Evolutionary conservation across 352 stramenopile species (phyloP).

Genomic region (Phytopythium montanum): DNA sequence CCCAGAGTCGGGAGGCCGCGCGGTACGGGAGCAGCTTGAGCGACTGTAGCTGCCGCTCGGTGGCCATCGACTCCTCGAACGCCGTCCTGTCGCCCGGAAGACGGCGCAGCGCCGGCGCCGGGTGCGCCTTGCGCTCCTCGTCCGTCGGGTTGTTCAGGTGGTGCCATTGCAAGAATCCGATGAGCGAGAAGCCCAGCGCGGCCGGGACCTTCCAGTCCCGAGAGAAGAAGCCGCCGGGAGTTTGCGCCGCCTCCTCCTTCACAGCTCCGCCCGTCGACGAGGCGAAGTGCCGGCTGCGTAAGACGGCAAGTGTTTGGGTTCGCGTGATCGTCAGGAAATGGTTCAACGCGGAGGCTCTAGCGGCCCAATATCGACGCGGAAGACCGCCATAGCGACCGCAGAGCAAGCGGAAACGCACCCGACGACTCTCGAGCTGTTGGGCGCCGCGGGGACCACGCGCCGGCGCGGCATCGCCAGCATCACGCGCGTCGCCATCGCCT

Average conservation of each 20-base stretch:
- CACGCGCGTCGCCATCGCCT: slow-evolving; percentile 1
- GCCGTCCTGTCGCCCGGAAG: slow-evolving; percentile 47
- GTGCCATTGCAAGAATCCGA: slow-evolving; percentile 67
- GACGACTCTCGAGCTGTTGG: background rate
- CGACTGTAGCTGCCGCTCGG: slow-evolving; percentile 63
- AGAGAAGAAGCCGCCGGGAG: slow-evolving; percentile 17
- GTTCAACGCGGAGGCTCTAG: background rate
- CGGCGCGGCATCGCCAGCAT: slow-evolving; percentile 3
- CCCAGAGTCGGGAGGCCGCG: slow-evolving; percentile 72
- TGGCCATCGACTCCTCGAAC: slow-evolving; percentile 71
- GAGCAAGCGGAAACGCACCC: background rate
- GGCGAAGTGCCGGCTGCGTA: slow-evolving; percentile 11
- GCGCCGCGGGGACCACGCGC: background rate
- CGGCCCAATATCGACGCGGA: background rate
- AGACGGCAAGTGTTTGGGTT: background rate
- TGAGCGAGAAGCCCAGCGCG: slow-evolving; percentile 58
- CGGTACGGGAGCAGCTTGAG: slow-evolving; percentile 81
- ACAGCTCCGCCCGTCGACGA: background rate
- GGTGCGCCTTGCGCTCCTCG: slow-evolving; percentile 58
- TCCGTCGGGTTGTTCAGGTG: slow-evolving; percentile 64
- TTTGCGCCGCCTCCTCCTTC: background rate
- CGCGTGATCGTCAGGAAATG: background rate
- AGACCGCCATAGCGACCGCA: background rate
- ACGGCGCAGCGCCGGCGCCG: slow-evolving; percentile 37
- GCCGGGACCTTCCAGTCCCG: slow-evolving; percentile 68